Conservation (phyloP, 352 stramenopile species). For the Albugo laibachii region DNA sequence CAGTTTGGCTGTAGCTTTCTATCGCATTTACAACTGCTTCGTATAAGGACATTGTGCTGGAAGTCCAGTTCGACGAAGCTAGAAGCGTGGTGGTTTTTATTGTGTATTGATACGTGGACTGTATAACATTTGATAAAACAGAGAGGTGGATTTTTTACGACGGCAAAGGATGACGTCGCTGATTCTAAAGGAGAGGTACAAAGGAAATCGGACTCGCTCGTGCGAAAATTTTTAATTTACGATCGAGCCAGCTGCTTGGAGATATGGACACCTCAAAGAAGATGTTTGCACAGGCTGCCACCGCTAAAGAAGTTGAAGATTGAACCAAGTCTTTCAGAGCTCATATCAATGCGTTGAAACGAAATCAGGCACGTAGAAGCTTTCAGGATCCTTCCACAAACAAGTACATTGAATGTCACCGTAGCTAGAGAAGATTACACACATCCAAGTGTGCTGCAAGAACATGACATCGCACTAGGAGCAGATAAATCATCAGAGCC, state of each 20-base stretch:
- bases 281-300: slow-evolving; percentile 72
- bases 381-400: slow-evolving; percentile 26
- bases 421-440: slow-evolving; percentile 46
- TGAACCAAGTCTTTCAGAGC: slow-evolving; percentile 71
- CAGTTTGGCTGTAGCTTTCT: slow-evolving; percentile 75
- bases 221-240: slow-evolving; percentile 65
- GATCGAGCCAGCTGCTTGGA: slow-evolving; percentile 79
- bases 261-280: slow-evolving; percentile 59
- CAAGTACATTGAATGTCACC: slow-evolving; percentile 3
- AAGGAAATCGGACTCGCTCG: slow-evolving; percentile 54
- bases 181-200: slow-evolving; percentile 68
- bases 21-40: no score
- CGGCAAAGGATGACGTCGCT: slow-evolving; percentile 68
- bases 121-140: no score
- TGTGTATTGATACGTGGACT: no score
- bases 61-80: no score
- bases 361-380: slow-evolving; percentile 19
- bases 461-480: slow-evolving; percentile 62
- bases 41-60: no score
- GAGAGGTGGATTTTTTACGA: slow-evolving; percentile 69
- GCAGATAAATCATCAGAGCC: slow-evolving; percentile 62
- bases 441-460: slow-evolving; percentile 56
- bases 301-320: slow-evolving; percentile 66
- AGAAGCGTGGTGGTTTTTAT: no score
- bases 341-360: slow-evolving; percentile 59